Base-by-base conservation (phyloP, 805 yeast genomes). In the Cyberlindnera suaveolens region DNA sequence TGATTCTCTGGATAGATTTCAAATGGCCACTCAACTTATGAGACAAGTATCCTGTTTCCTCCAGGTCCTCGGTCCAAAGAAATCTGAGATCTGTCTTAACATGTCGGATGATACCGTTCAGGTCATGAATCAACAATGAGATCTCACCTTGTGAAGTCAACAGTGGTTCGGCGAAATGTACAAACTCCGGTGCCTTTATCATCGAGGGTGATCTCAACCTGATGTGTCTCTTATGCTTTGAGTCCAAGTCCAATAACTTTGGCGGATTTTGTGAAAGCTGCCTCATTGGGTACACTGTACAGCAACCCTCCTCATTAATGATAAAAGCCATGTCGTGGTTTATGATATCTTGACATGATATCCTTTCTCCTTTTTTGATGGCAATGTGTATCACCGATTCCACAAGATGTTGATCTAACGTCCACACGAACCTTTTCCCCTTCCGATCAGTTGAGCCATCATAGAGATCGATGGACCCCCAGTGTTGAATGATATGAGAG, bases 21-120 rank as follows among this genome's bases (percentile, higher is more conserved):
- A 78, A 75, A 57, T 89, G 96, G 1, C 98, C 98, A 2, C 95
- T 87, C 42, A 82, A 76, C 51, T 83, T 80, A 48, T 80, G 72
- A 19, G 70, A 65, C 9, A 80, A 50, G 5, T 46, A 41, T 4
- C 63, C 66, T 0, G 55, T 44, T 6, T 42, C 40, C 6, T 49
- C 35, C 2, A 36, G 27, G 6, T 49, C 36, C 5, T 48, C 49
- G 3, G 49, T 38, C 23, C 42, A 45, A 27, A 53, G 61, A 31
- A 41, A 64, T 29, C 36, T 55, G 29, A 43, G 52, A 45, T 61
- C 57, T 16, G 65, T 31, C 29, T 53, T 52, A 11, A 64, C 64
- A 43, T 63, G 68, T 42, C 64, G 61, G 26, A 67, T 60, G 9
- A 61, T 57, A 9, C 72, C 72, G 40, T 57, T 51, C 10, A 67